Base-by-base conservation (phyloP, 176 grass and related monocot genomes). In the Zoysia pacifica region DNA sequence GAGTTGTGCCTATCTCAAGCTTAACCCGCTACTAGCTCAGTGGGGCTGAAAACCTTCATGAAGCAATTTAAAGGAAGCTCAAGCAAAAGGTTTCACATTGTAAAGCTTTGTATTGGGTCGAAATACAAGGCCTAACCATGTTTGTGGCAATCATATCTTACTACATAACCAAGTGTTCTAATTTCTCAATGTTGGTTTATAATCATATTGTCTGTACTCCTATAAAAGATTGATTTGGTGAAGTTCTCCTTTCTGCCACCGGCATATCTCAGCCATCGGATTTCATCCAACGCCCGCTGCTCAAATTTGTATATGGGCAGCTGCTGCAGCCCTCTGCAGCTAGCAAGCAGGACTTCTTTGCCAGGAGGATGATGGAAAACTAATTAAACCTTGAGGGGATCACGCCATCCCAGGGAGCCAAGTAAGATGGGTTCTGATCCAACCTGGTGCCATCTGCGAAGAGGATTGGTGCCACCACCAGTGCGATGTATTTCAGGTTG, bases 391-490 rank as follows among this genome's bases (percentile, higher is more conserved):
- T 90, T 9, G 90, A 99, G 58, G 97, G 97, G 28, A 69, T 99
- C 41, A 93, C 97, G 13, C 97, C 97, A 55, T 99, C 97, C 0
- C 86, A 99, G 70, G 97, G 97, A 3, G 97, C 90, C 9, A 99
- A 96, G 85, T 99, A 93, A 47, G 90, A 93, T 18, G 93, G 97
- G 11, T 99, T 99, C 2, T 93, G 97, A 56, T 99, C 97, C 10
- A 90, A 85, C 19, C 97, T 90, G 0, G 78, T 83, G n/a, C 88
- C 86, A 7, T 76, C 90, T 4, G 81, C 79, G 10, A 91, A 91
- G 46, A 80, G 90, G 79, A 93, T 62, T 67, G 76, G 63, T 9
- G 68, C 51, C 1, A 79, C 71, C 41, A 50, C 88, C 16, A 93
- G 93, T 72, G 90, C 13, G 93, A 93, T 82, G 86, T 90, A 67